Evolutionary conservation across 306 rosid genomes (phyloP).

Genomic region (Heteromeles arbutifolia): DNA sequence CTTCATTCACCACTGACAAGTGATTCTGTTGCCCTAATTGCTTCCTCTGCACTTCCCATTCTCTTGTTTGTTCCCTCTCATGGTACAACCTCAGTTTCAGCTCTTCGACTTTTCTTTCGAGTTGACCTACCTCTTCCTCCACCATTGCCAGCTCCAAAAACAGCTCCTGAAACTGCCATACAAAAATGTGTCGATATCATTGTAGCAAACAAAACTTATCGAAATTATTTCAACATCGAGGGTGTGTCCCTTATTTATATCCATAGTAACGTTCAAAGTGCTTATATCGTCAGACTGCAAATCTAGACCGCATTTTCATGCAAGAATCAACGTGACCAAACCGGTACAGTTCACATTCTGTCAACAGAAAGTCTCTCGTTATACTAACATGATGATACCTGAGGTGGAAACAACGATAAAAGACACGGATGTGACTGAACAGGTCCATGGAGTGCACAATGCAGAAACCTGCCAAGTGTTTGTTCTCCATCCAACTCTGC

Average conservation of each 20-base stretch:
- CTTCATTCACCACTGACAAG: constrained; percentile 26
- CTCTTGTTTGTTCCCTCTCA: constrained; percentile 47
- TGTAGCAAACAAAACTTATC: too few relatives aligned
- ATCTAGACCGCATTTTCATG: neutral
- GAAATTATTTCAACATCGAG: too few relatives aligned
- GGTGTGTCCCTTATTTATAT: too few relatives aligned
- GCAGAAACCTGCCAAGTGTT: constrained; percentile 45
- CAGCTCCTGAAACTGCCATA: constrained; percentile 47
- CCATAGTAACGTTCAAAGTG: too few relatives aligned
- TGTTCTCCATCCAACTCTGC: constrained; percentile 59
- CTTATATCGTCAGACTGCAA: neutral
- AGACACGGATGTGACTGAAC: constrained; percentile 41
- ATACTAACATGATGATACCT: constrained; percentile 25
- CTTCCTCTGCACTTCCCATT: constrained; percentile 37
- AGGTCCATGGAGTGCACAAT: constrained; percentile 62
- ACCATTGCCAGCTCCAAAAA: constrained; percentile 60
- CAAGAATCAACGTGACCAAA: neutral
- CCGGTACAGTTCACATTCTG: neutral
- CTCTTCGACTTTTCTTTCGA: constrained; percentile 70
- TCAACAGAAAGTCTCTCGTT: neutral
- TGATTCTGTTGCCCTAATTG: constrained; percentile 24
- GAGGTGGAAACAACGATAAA: constrained; percentile 50
- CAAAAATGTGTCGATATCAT: too few relatives aligned
- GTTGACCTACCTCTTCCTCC: constrained; percentile 59
- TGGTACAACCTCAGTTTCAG: constrained; percentile 41